phyloP scores from a whole-genome alignment of 106 monocot species.

The Narthecium ossifragum region DNA sequence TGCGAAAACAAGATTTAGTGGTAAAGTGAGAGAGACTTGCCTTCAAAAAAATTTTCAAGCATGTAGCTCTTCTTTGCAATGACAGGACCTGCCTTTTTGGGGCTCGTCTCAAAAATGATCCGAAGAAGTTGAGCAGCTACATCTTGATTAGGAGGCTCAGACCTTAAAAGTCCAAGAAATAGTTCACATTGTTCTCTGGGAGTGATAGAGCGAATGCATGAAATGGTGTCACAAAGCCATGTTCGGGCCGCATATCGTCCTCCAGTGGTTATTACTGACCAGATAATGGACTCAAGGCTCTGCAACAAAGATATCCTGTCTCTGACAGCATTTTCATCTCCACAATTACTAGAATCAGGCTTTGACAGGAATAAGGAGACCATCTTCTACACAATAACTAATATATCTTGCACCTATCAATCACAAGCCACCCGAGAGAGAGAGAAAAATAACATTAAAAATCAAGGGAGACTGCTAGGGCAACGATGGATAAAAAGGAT shows the following conservation, averaged over 20 bases:
- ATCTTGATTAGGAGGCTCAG: conserved; percentile 32
- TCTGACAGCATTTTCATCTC: conserved; percentile 23
- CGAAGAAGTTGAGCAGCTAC: conserved; percentile 53
- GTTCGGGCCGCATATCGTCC: conserved; percentile 64
- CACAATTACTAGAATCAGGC: conserved; percentile 7
- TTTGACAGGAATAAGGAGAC: conserved; percentile 45
- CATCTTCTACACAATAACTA: conserved; percentile 47
- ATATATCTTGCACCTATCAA: too few relatives aligned
- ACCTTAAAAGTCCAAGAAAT: conserved; percentile 50
- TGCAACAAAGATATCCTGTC: conserved; percentile 44
- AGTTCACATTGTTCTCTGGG: conserved; percentile 25
- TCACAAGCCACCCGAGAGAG: too few relatives aligned
- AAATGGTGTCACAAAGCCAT: conserved; percentile 81
- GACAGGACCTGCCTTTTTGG: conserved; percentile 46
- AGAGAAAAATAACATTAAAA: too few relatives aligned
- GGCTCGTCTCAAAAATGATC: conserved; percentile 74
- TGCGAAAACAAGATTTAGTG: too few relatives aligned
- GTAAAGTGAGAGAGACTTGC: conserved; percentile 15
- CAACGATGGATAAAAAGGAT: too few relatives aligned
- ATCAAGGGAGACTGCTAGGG: too few relatives aligned
- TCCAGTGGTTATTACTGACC: conserved; percentile 40
- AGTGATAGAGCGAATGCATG: conserved; percentile 44
- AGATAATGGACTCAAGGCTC: conserved; percentile 53
- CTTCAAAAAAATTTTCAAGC: conserved; percentile 85
- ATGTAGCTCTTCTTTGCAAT: conserved; percentile 53